These are phyloP conservation scores for Nigrospora osmanthi DNA, from an alignment of 2,329 filamentous ascomycete species.

Conservation along the genomic window DNA sequence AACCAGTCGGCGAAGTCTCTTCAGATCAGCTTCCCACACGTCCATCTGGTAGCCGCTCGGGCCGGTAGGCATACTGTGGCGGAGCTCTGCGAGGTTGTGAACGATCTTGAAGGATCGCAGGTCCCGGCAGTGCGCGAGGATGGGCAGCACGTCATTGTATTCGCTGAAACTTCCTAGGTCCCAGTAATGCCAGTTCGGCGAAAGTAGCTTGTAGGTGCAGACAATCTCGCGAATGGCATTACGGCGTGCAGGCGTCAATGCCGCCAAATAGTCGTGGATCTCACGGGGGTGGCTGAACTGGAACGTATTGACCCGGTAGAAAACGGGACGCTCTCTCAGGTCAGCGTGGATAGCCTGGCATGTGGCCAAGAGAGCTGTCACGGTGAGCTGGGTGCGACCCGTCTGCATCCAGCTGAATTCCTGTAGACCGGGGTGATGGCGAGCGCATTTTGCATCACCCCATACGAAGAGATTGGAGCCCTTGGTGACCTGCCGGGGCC, in stretches of 20 bases:
- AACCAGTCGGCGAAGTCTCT: too few species aligned
- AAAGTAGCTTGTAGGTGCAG: neutral
- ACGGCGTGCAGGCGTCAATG: constrained; percentile 5
- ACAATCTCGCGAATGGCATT: constrained; percentile 3
- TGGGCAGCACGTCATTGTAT: neutral
- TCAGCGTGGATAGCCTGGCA: constrained; percentile 5
- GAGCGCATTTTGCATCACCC: neutral
- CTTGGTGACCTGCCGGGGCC: constrained; percentile 1
- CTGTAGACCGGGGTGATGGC: neutral
- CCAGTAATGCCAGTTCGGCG: neutral
- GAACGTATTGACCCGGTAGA: constrained; percentile 6
- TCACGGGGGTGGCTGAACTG: neutral
- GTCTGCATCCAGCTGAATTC: neutral
- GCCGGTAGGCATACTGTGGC: too few species aligned
- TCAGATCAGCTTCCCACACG: too few species aligned
- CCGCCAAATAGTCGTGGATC: constrained; percentile 1
- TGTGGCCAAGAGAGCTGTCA: neutral
- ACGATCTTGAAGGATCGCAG: neutral
- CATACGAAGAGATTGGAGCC: constrained; percentile 6
- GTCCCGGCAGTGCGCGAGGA: neutral
- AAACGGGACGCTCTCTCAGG: constrained; percentile 2
- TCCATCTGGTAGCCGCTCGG: too few species aligned
- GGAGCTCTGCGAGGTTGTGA: too few species aligned
- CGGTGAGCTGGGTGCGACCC: neutral
- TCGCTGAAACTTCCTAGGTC: neutral